phyloP scores from a whole-genome alignment of 495 filamentous ascomycete genomes.

The Elaphomyces granulatus region DNA sequence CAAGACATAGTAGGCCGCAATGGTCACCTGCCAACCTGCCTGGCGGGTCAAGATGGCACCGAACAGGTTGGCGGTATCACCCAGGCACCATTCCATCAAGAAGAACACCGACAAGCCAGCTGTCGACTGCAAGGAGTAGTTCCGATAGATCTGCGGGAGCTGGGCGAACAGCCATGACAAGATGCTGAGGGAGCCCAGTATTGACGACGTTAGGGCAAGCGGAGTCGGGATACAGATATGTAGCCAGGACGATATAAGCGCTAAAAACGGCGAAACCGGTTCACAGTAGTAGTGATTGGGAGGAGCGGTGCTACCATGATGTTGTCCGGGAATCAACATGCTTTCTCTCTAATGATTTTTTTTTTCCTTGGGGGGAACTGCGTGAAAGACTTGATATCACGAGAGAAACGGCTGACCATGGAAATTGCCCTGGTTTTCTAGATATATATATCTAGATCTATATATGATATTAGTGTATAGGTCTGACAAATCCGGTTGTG shows the following conservation, averaged over 20 bases:
- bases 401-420: background rate
- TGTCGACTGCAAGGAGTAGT: constrained; percentile 48
- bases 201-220: constrained; percentile 49
- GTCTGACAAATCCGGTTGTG: no score
- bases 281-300: constrained; percentile 48
- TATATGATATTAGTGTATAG: no score
- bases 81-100: constrained; percentile 53
- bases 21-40: constrained; percentile 54
- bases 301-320: background rate
- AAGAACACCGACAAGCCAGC: constrained; percentile 57
- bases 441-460: background rate
- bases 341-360: background rate
- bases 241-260: constrained; percentile 42
- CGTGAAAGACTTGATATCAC: background rate
- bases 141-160: constrained; percentile 61
- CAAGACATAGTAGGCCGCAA: constrained; percentile 53
- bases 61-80: constrained; percentile 53
- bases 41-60: constrained; percentile 53
- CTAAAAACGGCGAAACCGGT: constrained; percentile 44
- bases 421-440: background rate
- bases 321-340: background rate
- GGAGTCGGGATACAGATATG: constrained; percentile 54
- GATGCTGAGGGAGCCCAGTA: constrained; percentile 51
- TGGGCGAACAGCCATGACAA: constrained; percentile 66
- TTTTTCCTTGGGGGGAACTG: background rate